Base-by-base conservation (phyloP, 169 alveolate genomes). In the Plasmodium adleri region DNA sequence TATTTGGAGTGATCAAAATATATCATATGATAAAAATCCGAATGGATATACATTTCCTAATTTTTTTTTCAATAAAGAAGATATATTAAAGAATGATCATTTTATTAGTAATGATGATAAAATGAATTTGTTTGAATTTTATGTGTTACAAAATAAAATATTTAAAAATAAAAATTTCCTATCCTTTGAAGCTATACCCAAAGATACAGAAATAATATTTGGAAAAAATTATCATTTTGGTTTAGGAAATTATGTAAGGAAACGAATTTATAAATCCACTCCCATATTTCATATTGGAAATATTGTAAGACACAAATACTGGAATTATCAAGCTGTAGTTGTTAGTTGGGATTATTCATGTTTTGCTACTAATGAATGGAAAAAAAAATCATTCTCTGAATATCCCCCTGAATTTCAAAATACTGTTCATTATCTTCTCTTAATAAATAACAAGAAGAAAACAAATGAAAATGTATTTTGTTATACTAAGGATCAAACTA, bases 231-330 rank as follows among this genome's bases (percentile, higher is more conserved):
- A 86, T 72, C 78, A 86, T 52, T 86, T 86, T 20, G 92, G 88
- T 32, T 56, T 86, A 71, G 92, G 92, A 3, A 86, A 86, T 72
- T 86, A 86, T 86, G 22, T 86, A 60, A 64, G 92, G 28, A 86
- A 72, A 60, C 45, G 92, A 72, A 56, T 86, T 17, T 71, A 86
- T 74, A 86, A 86, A 86, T 52, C 24, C 26, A 86, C 1, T 43
- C 92, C 92, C 24, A 47, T 86, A 28, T 86, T 72, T 60, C 92
- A 86, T 39, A 72, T 86, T 71, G 92, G 92, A 39, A 86, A 86
- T 73, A 45, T 86, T 50, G 92, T 86, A 39, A 86, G 66, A 66
- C 92, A 86, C 50, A 73, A 43, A 9, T 86, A 86, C 58, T 86
- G 92, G 92, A 72, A 86, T 67, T 86, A 86, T 45, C 76, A 86